These are phyloP conservation scores for Cytospora schulzeri DNA, from an alignment of 2,329 filamentous ascomycete genomes.

Conservation along the genomic window DNA sequence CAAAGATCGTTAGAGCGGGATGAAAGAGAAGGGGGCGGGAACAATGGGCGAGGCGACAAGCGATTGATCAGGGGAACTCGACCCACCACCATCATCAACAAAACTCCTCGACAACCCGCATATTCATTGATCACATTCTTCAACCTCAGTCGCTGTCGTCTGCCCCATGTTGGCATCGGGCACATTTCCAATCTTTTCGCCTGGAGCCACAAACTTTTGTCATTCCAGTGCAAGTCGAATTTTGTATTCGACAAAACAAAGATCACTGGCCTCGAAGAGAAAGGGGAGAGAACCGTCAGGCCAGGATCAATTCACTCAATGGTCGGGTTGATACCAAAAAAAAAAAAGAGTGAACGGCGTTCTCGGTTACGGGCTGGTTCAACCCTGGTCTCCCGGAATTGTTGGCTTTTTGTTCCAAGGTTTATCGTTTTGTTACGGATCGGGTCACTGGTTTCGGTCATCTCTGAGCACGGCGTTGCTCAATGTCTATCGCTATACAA, in stretches of 20 bases:
- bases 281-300: not conserved
- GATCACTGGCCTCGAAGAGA: not conserved
- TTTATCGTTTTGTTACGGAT: not conserved
- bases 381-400: not conserved
- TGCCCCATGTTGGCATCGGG: not conserved
- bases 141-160: constrained; percentile 12
- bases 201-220: constrained; percentile 7
- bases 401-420: not conserved
- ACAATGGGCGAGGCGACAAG: constrained; percentile 8
- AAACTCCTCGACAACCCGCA: not conserved
- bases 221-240: not conserved
- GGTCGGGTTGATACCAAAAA: not conserved
- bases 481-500: constrained; percentile 20
- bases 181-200: not conserved
- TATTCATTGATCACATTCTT: not conserved
- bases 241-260: not conserved
- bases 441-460: constrained; percentile 18
- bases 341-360: not conserved
- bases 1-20: not conserved
- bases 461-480: constrained; percentile 19
- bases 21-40: not conserved
- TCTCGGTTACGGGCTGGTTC: constrained; percentile 2
- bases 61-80: not conserved
- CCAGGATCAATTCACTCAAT: not conserved
- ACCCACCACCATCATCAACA: constrained; percentile 6